phyloP scores from a whole-genome alignment of 805 yeast genomes.

The Myxozyma udenii region DNA sequence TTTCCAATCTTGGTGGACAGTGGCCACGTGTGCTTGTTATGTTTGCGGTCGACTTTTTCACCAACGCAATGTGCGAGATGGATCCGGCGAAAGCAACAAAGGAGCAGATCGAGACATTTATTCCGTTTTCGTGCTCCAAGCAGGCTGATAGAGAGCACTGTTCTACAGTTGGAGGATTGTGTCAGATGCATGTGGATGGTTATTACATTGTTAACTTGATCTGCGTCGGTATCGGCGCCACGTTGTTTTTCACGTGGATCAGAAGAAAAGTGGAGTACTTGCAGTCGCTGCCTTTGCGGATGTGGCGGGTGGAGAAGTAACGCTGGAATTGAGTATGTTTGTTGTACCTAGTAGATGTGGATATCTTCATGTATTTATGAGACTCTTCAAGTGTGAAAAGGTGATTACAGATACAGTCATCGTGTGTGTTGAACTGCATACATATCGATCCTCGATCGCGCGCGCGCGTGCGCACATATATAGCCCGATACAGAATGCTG shows the following conservation, averaged over 20 bases:
- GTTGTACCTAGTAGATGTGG: no score
- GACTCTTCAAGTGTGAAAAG: no score
- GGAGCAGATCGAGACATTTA: slow-evolving; percentile 24
- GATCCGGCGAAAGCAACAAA: slow-evolving; percentile 22
- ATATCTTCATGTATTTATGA: no score
- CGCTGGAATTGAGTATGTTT: not conserved
- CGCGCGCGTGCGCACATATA: no score
- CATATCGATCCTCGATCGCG: not conserved
- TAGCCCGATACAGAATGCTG: no score
- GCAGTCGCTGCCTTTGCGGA: slow-evolving; percentile 50
- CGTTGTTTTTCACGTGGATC: slow-evolving; percentile 64
- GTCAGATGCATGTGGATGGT: slow-evolving; percentile 65
- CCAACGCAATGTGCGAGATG: slow-evolving; percentile 57
- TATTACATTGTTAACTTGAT: slow-evolving; percentile 72
- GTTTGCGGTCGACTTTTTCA: slow-evolving; percentile 73
- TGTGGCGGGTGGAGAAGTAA: slow-evolving; percentile 31
- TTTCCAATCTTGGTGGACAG: slow-evolving; percentile 92
- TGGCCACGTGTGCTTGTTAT: slow-evolving; percentile 91
- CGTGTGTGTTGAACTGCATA: no score
- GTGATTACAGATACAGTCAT: no score
- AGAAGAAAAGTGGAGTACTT: slow-evolving; percentile 57
- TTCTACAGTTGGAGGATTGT: slow-evolving; percentile 52
- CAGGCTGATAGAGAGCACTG: slow-evolving; percentile 52
- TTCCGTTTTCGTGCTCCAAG: slow-evolving; percentile 38
- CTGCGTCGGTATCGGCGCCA: slow-evolving; percentile 66